Conservation (phyloP, 2,329 filamentous ascomycete genomes). For the Incumbomyces lentus region DNA sequence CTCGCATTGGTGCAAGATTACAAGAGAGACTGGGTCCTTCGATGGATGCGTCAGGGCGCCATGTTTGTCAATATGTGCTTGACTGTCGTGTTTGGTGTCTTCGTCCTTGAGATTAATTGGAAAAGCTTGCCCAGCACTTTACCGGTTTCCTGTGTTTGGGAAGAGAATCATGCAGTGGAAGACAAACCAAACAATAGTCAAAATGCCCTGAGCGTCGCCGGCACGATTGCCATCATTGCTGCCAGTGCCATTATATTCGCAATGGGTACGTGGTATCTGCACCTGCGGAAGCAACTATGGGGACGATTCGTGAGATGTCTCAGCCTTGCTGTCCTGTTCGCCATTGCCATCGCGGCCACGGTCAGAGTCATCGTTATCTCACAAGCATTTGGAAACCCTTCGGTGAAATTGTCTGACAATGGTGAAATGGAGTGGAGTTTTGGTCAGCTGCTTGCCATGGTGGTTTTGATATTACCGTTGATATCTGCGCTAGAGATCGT, state of each 20-base stretch:
- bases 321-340: not conserved
- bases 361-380: not conserved
- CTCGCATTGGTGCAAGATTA: not conserved
- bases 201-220: not conserved
- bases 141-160: not conserved
- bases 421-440: not conserved
- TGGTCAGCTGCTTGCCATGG: not conserved
- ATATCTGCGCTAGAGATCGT: not conserved
- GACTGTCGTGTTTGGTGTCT: not conserved
- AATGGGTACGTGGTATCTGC: not conserved
- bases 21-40: not conserved
- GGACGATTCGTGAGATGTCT: not conserved
- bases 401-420: not conserved
- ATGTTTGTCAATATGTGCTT: constrained; percentile 2
- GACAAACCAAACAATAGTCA: not conserved
- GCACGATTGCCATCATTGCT: not conserved
- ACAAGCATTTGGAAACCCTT: not conserved
- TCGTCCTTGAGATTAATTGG: not conserved
- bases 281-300: not conserved
- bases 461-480: not conserved
- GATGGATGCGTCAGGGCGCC: constrained; percentile 1
- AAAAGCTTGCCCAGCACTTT: not conserved
- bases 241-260: not conserved
- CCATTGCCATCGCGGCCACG: not conserved
- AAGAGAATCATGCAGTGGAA: not conserved